phyloP scores from a whole-genome alignment of 495 filamentous ascomycete species.

The Rhizodiscina lignyota region DNA sequence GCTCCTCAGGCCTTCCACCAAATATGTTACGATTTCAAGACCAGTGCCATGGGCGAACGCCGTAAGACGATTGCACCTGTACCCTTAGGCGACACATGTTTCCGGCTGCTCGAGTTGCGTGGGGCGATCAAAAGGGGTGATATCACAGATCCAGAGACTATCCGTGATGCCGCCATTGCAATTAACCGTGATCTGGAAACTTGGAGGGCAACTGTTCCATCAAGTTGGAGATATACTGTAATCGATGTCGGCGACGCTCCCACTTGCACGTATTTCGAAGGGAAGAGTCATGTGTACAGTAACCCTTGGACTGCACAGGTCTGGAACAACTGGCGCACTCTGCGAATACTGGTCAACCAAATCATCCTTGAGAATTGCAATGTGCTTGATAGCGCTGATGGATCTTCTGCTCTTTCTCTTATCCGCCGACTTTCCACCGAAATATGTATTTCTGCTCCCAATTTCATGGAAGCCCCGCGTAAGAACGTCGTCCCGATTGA shows the following conservation, averaged over 20 bases:
- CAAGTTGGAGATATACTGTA: conserved; percentile 1
- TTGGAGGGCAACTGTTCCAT: conserved; percentile 2
- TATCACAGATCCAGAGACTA: conserved; percentile 2
- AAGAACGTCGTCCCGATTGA: background rate
- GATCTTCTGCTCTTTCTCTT: background rate
- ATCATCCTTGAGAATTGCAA: conserved; percentile 2
- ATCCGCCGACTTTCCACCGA: background rate
- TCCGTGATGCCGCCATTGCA: background rate
- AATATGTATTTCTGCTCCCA: background rate
- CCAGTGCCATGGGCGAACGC: conserved; percentile 1
- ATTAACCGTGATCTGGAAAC: conserved; percentile 1
- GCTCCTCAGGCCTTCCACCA: conserved; percentile 2
- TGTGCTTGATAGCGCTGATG: background rate
- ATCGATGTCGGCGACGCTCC: background rate
- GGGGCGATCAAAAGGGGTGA: conserved; percentile 3
- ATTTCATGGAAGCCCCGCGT: background rate
- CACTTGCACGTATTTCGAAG: background rate
- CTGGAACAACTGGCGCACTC: conserved; percentile 7
- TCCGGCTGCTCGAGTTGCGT: conserved; percentile 3
- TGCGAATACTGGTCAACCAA: conserved; percentile 4
- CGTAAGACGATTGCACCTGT: background rate
- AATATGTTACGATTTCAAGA: background rate
- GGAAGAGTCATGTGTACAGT: conserved; percentile 2
- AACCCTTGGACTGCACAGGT: conserved; percentile 3
- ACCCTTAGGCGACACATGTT: conserved; percentile 4